Base-by-base conservation (phyloP, 768 basidiomycete species). In the Trametes meyenii region DNA sequence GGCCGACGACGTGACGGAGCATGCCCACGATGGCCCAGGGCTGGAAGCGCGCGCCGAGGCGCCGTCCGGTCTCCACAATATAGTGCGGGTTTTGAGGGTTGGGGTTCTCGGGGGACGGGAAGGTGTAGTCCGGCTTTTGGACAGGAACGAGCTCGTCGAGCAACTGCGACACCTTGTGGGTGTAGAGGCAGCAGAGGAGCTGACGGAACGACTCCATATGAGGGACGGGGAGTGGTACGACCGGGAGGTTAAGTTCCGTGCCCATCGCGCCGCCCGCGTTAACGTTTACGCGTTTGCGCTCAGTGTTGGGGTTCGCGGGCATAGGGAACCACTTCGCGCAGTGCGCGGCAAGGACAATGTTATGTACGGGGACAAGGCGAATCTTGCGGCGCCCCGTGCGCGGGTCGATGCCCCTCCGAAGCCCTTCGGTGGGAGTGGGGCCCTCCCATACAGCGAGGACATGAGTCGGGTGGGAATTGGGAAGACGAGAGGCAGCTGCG, bases 161-260 rank as follows among this genome's bases (percentile, higher is more conserved):
- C 56, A 93, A 81, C n/a, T 74, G 64, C 51, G 77, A 76, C 26
- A 86, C 76, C 63, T 84, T 81, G 69, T 88, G 85, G 26, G 81
- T 82, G 76, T 94, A 91, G 65, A 94, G 77, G 77, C 82, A 92
- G 0, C 77, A 72, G 65, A 85, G 85, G 10, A 94, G 77, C 35
- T 85, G 73, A 10, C 83, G 74, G 74, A 92, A 92, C 0, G 89
- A 84, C 2, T 82, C 80, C 0, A 89, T 84, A 1, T 88, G 86
- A 2, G 92, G 91, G 13, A 94, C 78, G 43, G 83, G 78, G 66
- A 94, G 74, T 2, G 85, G 86, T 13, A 92, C 78, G 17, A 93
- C 83, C 21, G 92, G 90, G 5, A 93, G 66, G 14, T 65, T 70
- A 52, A 69, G 44, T 44, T 53, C 50, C 19, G 66, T 69, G 55